phyloP scores from a whole-genome alignment of 2,329 filamentous ascomycete genomes.

The Westerdykella ornata region DNA sequence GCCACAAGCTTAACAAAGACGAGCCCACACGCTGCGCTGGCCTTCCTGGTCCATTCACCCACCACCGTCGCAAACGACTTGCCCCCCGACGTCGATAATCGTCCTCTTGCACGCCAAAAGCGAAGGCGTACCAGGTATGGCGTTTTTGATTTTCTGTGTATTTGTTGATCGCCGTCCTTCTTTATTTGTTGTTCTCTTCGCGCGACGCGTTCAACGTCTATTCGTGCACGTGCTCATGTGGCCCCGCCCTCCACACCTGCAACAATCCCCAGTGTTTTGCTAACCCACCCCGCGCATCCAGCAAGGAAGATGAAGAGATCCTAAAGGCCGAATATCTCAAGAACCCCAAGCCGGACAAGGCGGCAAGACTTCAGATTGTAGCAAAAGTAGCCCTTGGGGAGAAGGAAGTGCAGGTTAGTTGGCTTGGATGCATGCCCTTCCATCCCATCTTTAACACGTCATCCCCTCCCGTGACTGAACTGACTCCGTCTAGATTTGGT shows the following conservation, averaged over 20 bases:
- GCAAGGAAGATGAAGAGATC: conserved; percentile 72
- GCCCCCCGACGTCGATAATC: conserved; percentile 54
- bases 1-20: conserved; percentile 16
- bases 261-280: conserved; percentile 11
- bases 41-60: conserved; percentile 56
- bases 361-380: conserved; percentile 76
- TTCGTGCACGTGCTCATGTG: conserved; percentile 12
- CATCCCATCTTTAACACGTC: conserved; percentile 1
- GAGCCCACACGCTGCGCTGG: conserved; percentile 36
- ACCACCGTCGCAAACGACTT: conserved; percentile 51
- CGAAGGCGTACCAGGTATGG: conserved; percentile 55
- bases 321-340: conserved; percentile 78
- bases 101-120: conserved; percentile 54
- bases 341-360: conserved; percentile 89
- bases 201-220: conserved; percentile 22
- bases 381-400: conserved; percentile 81
- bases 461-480: conserved; percentile 23
- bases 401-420: conserved; percentile 91
- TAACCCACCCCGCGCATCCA: conserved; percentile 24
- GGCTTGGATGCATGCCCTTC: background rate
- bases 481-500: conserved; percentile 83
- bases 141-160: conserved; percentile 5
- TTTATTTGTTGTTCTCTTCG: conserved; percentile 10
- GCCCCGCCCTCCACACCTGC: conserved; percentile 13
- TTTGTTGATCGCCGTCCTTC: conserved; percentile 10